A percentile compares a stretch with the other conserved stretches of the same genome.
Conservation (phyloP, 192 early-diverging fungal genomes). For the Coemansia sp. region DNA sequence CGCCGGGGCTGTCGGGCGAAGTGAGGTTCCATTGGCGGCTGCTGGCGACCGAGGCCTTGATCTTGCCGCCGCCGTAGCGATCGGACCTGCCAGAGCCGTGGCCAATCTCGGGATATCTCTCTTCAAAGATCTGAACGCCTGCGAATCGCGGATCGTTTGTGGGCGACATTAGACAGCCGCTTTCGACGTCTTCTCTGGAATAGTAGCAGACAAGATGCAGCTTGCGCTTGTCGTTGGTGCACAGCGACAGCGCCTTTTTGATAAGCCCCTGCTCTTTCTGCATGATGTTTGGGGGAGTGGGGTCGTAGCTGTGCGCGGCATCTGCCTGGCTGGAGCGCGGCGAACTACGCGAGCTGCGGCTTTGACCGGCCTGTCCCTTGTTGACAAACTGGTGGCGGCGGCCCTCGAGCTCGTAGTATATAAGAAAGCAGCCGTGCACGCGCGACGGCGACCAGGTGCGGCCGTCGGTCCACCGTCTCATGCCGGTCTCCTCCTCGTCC, state of each 20-base stretch:
- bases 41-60: slow-evolving; percentile 12
- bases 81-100: slow-evolving; percentile 32
- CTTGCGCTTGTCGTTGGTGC: slow-evolving; percentile 74
- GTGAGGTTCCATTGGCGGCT: slow-evolving; percentile 20
- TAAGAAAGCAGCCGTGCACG: slow-evolving; percentile 83
- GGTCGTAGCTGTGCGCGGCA: slow-evolving; percentile 26
- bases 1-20: slow-evolving; percentile 9
- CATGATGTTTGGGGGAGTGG: slow-evolving; percentile 47
- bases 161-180: slow-evolving; percentile 64
- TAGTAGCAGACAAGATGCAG: slow-evolving; percentile 91
- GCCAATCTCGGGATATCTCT: slow-evolving; percentile 76
- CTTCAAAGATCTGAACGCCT: slow-evolving; percentile 64
- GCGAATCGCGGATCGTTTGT: slow-evolving; percentile 61
- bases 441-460: slow-evolving; percentile 83
- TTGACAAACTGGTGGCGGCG: slow-evolving; percentile 57
- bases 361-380: slow-evolving; percentile 10
- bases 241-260: slow-evolving; percentile 84
- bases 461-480: slow-evolving; percentile 90
- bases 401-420: slow-evolving; percentile 81
- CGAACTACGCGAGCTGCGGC: slow-evolving; percentile 40
- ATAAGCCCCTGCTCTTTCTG: slow-evolving; percentile 76
- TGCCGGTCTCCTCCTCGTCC: slow-evolving; percentile 88
- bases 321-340: slow-evolving; percentile 21
- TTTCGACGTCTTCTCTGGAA: slow-evolving; percentile 69
- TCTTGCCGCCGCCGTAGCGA: slow-evolving; percentile 30